Evolutionary conservation across 345 rosid genomes (phyloP).

Genomic region (Garcia nutans): DNA sequence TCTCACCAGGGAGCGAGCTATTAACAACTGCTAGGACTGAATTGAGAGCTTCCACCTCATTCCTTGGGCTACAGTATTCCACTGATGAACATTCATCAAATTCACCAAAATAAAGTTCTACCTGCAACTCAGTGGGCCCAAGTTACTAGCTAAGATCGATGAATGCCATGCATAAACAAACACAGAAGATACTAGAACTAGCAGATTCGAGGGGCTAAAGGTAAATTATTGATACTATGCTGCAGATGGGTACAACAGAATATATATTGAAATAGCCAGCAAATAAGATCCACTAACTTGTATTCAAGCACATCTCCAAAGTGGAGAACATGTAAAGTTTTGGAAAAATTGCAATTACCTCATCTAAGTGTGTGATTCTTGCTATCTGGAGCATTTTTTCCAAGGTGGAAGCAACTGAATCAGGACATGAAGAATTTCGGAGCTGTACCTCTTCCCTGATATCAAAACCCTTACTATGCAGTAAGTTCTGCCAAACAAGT

Average conservation of each 20-base stretch:
- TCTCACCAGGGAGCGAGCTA: conserved; percentile 21
- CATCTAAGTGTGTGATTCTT: conserved; percentile 65
- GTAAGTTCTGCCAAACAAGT: conserved; percentile 47
- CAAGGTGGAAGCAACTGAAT: conserved; percentile 36
- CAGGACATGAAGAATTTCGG: conserved; percentile 30
- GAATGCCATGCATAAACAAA: neutral
- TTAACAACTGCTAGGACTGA: conserved; percentile 46
- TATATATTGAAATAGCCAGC: neutral
- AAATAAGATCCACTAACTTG: conserved; percentile 7
- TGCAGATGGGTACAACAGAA: neutral
- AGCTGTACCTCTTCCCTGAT: conserved; percentile 45
- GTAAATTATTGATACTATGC: neutral
- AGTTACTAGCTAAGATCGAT: neutral
- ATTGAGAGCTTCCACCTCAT: conserved; percentile 76
- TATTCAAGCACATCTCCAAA: neutral
- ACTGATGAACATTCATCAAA: conserved; percentile 30
- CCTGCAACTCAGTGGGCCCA: conserved; percentile 43
- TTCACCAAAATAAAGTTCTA: conserved; percentile 77
- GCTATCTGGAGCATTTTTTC: conserved; percentile 54
- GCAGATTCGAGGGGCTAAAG: neutral
- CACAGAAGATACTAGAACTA: neutral
- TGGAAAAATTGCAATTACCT: conserved; percentile 40
- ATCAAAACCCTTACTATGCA: conserved; percentile 50
- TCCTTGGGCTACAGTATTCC: conserved; percentile 57
- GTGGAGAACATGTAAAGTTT: neutral